Percentiles rank a stretch among this genome's conserved stretches.
These are phyloP conservation scores for Cucurbita argyrosperma DNA, from an alignment of 306 rosid genomes.

Conservation along the genomic window DNA sequence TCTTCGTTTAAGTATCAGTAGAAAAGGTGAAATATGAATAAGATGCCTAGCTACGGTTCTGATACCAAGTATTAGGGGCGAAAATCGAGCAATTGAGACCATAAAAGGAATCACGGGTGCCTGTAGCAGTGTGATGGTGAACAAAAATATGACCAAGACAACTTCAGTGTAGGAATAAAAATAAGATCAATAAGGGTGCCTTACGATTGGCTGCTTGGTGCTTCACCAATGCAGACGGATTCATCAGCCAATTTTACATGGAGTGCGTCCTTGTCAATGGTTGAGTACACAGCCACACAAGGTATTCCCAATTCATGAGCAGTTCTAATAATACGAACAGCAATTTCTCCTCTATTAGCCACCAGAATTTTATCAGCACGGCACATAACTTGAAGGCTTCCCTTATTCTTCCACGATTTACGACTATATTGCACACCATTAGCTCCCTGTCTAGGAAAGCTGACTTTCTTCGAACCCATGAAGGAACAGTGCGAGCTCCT, in stretches of 20 bases:
- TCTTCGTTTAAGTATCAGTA: neutral
- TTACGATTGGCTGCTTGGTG: constrained; percentile 84
- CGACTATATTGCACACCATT: constrained; percentile 13
- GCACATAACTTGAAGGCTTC: constrained; percentile 39
- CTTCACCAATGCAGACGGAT: constrained; percentile 94
- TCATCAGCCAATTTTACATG: constrained; percentile 97
- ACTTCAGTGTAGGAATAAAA: neutral
- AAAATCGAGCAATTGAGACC: neutral
- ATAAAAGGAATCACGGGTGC: neutral
- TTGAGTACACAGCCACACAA: constrained; percentile 95
- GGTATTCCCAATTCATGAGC: constrained; percentile 98
- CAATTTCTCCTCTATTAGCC: constrained; percentile 93
- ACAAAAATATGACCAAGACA: neutral
- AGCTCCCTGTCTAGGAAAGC: constrained; percentile 37
- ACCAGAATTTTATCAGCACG: constrained; percentile 56
- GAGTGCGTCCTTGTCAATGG: constrained; percentile 87
- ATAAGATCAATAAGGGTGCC: neutral
- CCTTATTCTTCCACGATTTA: constrained; percentile 23
- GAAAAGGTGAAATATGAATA: neutral
- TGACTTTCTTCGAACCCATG: constrained; percentile 34
- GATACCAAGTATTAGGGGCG: neutral
- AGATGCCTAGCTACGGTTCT: neutral
- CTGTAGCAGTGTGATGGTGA: neutral
- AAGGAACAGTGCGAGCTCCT: constrained; percentile 62
- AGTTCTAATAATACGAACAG: constrained; percentile 86